A percentile compares a stretch with the other conserved stretches of the same genome.
Evolutionary conservation across 768 basidiomycete genomes (phyloP).

Genomic region (Tubosaeta brunneosetosa): DNA sequence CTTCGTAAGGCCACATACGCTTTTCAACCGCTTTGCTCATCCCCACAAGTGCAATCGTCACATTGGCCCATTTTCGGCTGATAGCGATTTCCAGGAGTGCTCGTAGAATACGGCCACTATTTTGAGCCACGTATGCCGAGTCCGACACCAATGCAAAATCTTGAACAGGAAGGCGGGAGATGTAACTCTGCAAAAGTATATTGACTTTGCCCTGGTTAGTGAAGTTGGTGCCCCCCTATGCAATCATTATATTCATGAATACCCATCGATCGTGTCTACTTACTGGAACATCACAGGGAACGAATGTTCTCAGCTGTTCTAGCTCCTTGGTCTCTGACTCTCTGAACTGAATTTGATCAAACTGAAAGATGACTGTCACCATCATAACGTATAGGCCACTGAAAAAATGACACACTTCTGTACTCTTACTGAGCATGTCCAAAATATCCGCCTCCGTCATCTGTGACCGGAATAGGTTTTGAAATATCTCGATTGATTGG

Average conservation of each 20-base stretch:
- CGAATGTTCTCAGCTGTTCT: conserved; percentile 55
- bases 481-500: conserved; percentile 84
- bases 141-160: conserved; percentile 98
- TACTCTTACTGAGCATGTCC: conserved; percentile 80
- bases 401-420: conserved; percentile 57
- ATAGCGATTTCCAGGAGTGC: conserved; percentile 92
- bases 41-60: conserved; percentile 73
- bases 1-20: conserved; percentile 91
- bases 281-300: conserved; percentile 82
- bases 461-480: conserved; percentile 62
- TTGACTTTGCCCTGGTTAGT: conserved; percentile 85
- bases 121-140: conserved; percentile 90
- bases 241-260: not conserved
- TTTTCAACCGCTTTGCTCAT: conserved; percentile 93
- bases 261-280: conserved; percentile 10
- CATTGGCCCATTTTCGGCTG: conserved; percentile 87
- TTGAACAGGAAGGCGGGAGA: conserved; percentile 75
- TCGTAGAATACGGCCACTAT: conserved; percentile 91
- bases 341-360: conserved; percentile 90
- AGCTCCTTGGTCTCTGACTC: conserved; percentile 88
- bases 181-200: conserved; percentile 86
- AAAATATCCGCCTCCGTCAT: conserved; percentile 96
- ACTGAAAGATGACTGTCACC: conserved; percentile 42
- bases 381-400: not conserved
- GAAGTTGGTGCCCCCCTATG: conserved; percentile 55